phyloP scores from a whole-genome alignment of 2,329 filamentous ascomycete genomes.

The Myriangium duriaei region DNA sequence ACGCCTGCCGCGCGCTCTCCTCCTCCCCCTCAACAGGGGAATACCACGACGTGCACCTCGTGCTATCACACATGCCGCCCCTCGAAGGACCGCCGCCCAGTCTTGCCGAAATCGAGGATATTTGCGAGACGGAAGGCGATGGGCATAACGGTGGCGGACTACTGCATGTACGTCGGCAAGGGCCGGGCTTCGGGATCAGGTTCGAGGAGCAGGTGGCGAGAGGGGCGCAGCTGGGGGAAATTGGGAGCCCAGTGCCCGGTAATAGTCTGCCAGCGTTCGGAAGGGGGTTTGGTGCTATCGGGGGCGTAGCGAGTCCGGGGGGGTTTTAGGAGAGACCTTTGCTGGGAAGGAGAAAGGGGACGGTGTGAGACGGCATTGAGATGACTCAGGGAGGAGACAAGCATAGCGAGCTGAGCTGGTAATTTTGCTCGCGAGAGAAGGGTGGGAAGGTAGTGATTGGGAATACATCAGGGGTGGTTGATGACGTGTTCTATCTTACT shows the following conservation, averaged over 20 bases:
- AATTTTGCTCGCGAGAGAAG: too few species aligned
- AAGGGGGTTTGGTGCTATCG: conserved; percentile 5
- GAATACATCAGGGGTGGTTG: too few species aligned
- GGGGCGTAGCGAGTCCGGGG: conserved; percentile 4
- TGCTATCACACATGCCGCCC: conserved; percentile 48
- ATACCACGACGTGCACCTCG: conserved; percentile 57
- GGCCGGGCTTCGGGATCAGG: conserved; percentile 26
- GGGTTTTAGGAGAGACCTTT: conserved; percentile 4
- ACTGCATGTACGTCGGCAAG: conserved; percentile 53
- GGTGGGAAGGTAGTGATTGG: too few species aligned
- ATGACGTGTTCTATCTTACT: too few species aligned
- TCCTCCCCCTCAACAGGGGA: conserved; percentile 37
- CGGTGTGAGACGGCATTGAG: too few species aligned
- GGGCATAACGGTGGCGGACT: conserved; percentile 77
- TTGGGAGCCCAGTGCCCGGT: conserved; percentile 34
- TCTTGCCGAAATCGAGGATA: conserved; percentile 61
- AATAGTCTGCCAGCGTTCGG: conserved; percentile 25
- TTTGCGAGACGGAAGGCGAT: conserved; percentile 86
- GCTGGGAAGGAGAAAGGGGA: too few species aligned
- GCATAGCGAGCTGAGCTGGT: too few species aligned
- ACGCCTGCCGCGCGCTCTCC: conserved; percentile 56
- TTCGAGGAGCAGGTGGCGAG: conserved; percentile 24
- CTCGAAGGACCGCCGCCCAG: conserved; percentile 40
- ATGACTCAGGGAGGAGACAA: too few species aligned
- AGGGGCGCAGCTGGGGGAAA: conserved; percentile 31